Percentiles rank a stretch among this genome's conserved stretches.
Conservation (phyloP, 1,284 basidiomycete species). For the Trichosporon sp. region DNA sequence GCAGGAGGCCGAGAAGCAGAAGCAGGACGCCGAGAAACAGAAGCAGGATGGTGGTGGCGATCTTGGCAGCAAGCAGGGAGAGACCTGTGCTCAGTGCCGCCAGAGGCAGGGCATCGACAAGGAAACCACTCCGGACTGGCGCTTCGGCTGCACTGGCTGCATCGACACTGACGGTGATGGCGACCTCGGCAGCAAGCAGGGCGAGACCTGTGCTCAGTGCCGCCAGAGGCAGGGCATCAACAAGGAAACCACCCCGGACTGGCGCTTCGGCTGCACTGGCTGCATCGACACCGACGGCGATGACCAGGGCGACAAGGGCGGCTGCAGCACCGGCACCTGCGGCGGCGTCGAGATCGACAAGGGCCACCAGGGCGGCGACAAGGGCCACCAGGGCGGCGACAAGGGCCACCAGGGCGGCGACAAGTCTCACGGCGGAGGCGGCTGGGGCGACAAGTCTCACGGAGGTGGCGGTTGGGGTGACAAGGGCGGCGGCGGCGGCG, state of each 20-base stretch:
- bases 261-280: background rate
- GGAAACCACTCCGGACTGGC: background rate
- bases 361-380: background rate
- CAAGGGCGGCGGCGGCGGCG: background rate
- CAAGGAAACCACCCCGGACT: background rate
- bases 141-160: background rate
- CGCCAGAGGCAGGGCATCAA: background rate
- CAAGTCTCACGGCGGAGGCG: background rate
- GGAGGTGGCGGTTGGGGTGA: background rate
- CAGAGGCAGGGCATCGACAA: background rate
- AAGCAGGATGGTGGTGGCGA: background rate
- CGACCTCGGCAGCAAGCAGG: background rate
- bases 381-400: background rate
- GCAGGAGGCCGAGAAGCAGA: slow-evolving; percentile 6
- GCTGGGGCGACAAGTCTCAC: background rate
- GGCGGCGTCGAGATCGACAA: background rate
- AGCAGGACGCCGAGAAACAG: background rate
- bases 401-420: background rate
- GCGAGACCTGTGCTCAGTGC: background rate
- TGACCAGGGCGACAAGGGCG: background rate
- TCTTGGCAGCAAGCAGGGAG: background rate
- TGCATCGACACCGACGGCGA: background rate
- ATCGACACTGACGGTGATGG: background rate
- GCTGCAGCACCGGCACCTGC: no score
- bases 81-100: background rate